Evolutionary conservation across 2,329 filamentous ascomycete species (phyloP).

Genomic region (Leptographium radiaticola): DNA sequence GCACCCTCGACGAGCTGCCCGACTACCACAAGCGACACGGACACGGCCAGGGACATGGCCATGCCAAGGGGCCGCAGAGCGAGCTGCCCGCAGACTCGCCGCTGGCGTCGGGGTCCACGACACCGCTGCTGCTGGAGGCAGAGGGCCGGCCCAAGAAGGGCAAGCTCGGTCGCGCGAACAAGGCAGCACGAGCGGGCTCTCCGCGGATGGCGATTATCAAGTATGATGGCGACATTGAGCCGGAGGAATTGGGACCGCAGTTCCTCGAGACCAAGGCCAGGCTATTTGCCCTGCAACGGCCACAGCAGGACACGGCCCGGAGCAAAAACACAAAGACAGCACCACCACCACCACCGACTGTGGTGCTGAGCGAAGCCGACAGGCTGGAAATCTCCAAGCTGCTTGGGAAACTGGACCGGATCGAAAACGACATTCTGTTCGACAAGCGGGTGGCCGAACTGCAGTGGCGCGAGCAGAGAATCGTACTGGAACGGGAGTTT

Average conservation of each 20-base stretch:
- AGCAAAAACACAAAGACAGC: constrained; percentile 20
- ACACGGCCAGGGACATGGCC: constrained; percentile 18
- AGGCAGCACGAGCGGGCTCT: constrained; percentile 14
- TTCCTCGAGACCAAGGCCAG: constrained; percentile 65
- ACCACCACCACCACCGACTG: not conserved
- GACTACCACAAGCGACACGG: constrained; percentile 47
- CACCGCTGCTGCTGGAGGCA: constrained; percentile 28
- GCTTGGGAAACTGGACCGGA: constrained; percentile 58
- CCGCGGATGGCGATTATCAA: constrained; percentile 31
- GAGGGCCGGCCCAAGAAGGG: constrained; percentile 18
- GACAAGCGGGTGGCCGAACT: constrained; percentile 52
- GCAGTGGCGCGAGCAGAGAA: constrained; percentile 47
- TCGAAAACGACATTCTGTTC: constrained; percentile 68
- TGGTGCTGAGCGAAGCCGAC: constrained; percentile 13
- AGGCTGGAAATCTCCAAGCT: constrained; percentile 48
- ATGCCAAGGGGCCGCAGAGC: constrained; percentile 14
- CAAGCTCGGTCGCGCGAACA: constrained; percentile 21
- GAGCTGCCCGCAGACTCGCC: constrained; percentile 39
- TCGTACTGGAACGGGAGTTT: constrained; percentile 49
- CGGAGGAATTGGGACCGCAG: constrained; percentile 59
- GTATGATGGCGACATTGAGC: constrained; percentile 61
- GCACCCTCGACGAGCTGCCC: constrained; percentile 53
- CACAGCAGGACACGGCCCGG: constrained; percentile 30
- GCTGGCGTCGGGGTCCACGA: constrained; percentile 34
- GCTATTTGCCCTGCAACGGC: constrained; percentile 48